phyloP scores from a whole-genome alignment of 2,329 filamentous ascomycete species.

The Fusarium tanahbumbuense region DNA sequence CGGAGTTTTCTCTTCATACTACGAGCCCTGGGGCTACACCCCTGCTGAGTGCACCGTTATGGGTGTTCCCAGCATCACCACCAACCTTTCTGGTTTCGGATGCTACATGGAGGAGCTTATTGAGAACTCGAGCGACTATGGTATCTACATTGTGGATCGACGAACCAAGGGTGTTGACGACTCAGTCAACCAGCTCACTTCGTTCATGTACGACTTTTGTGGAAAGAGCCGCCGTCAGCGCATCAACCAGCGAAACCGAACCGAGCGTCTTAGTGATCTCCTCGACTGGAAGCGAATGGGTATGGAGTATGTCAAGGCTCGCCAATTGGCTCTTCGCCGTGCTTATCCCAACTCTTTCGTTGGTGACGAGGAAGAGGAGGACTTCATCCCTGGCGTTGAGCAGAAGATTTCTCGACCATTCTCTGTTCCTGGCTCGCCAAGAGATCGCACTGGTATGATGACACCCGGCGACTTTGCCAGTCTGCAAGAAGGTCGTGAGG shows the following conservation, averaged over 20 bases:
- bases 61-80: constrained; percentile 98
- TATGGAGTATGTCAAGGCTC: constrained; percentile 98
- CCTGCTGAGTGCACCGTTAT: constrained; percentile 98
- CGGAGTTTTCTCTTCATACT: constrained; percentile 96
- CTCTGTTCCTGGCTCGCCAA: constrained; percentile 91
- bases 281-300: constrained; percentile 99
- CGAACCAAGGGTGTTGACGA: constrained; percentile 96
- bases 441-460: constrained; percentile 96
- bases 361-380: constrained; percentile 82
- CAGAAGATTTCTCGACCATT: constrained; percentile 95
- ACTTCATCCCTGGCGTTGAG: constrained; percentile 92
- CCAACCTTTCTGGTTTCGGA: constrained; percentile 96
- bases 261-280: constrained; percentile 92
- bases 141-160: constrained; percentile 98
- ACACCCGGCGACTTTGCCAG: constrained; percentile 98
- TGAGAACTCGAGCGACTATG: constrained; percentile 97
- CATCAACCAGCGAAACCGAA: constrained; percentile 98
- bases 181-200: constrained; percentile 93
- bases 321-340: constrained; percentile 89
- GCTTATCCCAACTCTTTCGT: constrained; percentile 91
- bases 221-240: constrained; percentile 94
- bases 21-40: constrained; percentile 99
- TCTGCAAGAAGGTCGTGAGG: constrained; percentile 92
- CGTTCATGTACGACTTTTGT: constrained; percentile 90
- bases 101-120: constrained; percentile 99